Percentiles rank a stretch among this genome's conserved stretches.
phyloP scores from a whole-genome alignment of 805 yeast genomes.

The Zygosaccharomyces pseudorouxii region DNA sequence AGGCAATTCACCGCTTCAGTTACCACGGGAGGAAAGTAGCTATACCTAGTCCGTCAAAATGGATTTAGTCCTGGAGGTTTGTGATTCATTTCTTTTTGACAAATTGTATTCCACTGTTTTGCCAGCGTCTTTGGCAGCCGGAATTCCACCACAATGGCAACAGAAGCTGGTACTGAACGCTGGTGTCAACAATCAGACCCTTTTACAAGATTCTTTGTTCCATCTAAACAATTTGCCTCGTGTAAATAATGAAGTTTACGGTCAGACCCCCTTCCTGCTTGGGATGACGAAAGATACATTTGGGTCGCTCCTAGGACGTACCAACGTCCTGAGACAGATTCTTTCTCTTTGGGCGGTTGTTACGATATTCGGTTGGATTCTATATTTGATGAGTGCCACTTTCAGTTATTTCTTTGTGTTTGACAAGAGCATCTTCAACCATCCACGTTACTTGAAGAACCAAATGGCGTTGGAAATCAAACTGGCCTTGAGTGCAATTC shows the following conservation, averaged over 20 bases:
- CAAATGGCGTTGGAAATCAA: constrained; percentile 82
- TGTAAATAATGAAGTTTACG: constrained; percentile 46
- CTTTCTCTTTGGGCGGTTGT: constrained; percentile 64
- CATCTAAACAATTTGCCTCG: constrained; percentile 17
- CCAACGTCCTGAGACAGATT: constrained; percentile 66
- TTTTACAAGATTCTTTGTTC: constrained; percentile 19
- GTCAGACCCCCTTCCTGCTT: constrained; percentile 56
- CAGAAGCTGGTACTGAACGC: constrained; percentile 21
- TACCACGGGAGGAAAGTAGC: not conserved
- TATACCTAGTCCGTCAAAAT: constrained; percentile 35
- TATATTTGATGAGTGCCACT: constrained; percentile 71
- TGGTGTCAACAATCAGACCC: constrained; percentile 26
- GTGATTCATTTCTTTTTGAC: constrained; percentile 73
- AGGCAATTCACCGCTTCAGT: not conserved
- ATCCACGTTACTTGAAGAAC: constrained; percentile 91
- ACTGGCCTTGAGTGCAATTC: constrained; percentile 77
- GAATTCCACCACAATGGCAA: constrained; percentile 30
- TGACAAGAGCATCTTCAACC: constrained; percentile 87
- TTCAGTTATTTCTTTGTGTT: constrained; percentile 74
- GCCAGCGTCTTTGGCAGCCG: constrained; percentile 50
- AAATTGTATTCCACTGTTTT: constrained; percentile 61
- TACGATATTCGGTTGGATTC: constrained; percentile 78
- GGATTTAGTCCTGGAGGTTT: constrained; percentile 87
- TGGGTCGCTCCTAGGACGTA: constrained; percentile 67
- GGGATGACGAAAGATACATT: constrained; percentile 53